phyloP scores from a whole-genome alignment of 2,329 filamentous ascomycete species.

The Ascochyta viciae-villosae region DNA sequence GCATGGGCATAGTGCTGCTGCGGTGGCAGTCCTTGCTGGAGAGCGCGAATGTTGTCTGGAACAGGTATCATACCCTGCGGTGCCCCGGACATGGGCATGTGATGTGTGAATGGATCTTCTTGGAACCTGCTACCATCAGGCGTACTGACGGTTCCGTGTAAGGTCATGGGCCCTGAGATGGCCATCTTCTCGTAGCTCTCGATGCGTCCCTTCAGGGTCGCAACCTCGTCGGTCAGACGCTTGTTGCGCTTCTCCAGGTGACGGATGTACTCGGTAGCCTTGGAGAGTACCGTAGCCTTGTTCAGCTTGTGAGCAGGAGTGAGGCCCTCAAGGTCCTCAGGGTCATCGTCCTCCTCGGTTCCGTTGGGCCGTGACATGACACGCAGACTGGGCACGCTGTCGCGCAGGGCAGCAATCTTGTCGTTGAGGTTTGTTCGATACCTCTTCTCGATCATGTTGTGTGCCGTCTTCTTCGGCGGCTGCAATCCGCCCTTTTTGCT shows the following conservation, averaged over 20 bases:
- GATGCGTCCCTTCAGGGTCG: constrained; percentile 77
- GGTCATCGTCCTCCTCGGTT: constrained; percentile 79
- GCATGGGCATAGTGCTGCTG: constrained; percentile 49
- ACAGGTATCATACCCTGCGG: constrained; percentile 53
- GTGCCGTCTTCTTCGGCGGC: constrained; percentile 85
- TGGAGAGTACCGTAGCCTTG: constrained; percentile 95
- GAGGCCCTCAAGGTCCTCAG: constrained; percentile 74
- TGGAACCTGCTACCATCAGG: constrained; percentile 47
- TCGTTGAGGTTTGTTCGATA: constrained; percentile 97
- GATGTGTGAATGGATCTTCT: constrained; percentile 47
- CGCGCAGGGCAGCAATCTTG: constrained; percentile 90
- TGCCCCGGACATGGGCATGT: constrained; percentile 38
- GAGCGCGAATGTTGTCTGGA: constrained; percentile 51
- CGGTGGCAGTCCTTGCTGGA: constrained; percentile 47
- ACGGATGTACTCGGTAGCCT: constrained; percentile 94
- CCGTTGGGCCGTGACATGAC: constrained; percentile 70
- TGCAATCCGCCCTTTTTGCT: constrained; percentile 62
- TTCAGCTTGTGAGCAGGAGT: constrained; percentile 90
- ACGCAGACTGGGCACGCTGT: constrained; percentile 89
- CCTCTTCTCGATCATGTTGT: constrained; percentile 98
- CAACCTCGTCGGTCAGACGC: constrained; percentile 81
- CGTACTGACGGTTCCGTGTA: constrained; percentile 39
- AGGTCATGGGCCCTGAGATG: constrained; percentile 56
- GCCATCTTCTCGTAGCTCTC: constrained; percentile 72
- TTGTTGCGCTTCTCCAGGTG: constrained; percentile 92